Base-by-base conservation (phyloP, 495 filamentous ascomycete species). In the Xylaria nigripes region DNA sequence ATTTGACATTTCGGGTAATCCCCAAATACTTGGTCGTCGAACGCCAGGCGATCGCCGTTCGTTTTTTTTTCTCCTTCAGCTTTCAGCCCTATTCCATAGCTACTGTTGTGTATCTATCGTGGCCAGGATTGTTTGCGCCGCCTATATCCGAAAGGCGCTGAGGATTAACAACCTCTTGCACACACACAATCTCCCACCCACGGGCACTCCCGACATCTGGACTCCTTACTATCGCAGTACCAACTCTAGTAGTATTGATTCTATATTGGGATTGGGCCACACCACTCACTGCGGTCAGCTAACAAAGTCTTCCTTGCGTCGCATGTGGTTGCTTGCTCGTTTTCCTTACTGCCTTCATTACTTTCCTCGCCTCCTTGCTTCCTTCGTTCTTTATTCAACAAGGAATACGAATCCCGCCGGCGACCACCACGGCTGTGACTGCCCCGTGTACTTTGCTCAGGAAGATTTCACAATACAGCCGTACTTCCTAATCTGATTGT, bases 21-120 rank as follows among this genome's bases (percentile, higher is more conserved):
- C 23, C 43, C 44, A 19, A 36, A 40, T 19, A 49, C 53, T 36
- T 55, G 53, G 45, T 55, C 53, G 53, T n/a, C n/a, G n/a, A n/a
- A 55, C 40, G 53, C 53, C 25, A 36, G 53, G 53, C 36, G 46
- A 55, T 55, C 53, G 53, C 36, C 53, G n/a, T 50, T 55, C 53
- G 21, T 48, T 50, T 55, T n/a, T n/a, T n/a, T n/a, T n/a, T n/a
- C n/a, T n/a, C n/a, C n/a, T n/a, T 55, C 53, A 50, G 53, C 53
- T 55, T 49, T 24, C 21, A 19, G 53, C 53, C 53, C 43, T 50
- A 21, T 24, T 50, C n/a, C n/a, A n/a, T 18, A 42, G 36, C 9
- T 38, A 34, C 51, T 42, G 16, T 27, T 48, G 44, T 24, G 16
- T 34, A 30, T 54, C 18, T 6, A 23, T 40, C 30, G 50, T 46